Evolutionary conservation across 2,329 filamentous ascomycete species (phyloP).

Genomic region (Aspergillus eucalypticola): DNA sequence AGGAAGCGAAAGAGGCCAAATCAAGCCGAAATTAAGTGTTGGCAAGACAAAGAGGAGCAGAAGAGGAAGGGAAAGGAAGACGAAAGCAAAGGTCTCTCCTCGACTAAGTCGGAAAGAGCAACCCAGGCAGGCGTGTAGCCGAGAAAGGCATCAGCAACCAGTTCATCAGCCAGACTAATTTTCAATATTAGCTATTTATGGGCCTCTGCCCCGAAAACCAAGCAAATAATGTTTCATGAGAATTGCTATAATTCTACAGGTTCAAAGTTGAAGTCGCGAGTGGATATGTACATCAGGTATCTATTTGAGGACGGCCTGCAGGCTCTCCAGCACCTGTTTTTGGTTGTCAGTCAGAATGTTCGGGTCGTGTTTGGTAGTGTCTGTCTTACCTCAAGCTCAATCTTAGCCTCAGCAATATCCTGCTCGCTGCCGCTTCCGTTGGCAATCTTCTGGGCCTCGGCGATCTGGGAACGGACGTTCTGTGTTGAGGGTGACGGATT

Average conservation of each 20-base stretch:
- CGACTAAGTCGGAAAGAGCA: conserved; percentile 10
- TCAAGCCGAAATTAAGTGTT: not conserved
- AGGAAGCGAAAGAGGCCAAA: not conserved
- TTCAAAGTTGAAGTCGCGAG: conserved; percentile 33
- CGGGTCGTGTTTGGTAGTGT: not conserved
- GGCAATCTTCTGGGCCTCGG: conserved; percentile 94
- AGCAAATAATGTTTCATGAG: conserved; percentile 18
- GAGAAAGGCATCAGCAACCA: not conserved
- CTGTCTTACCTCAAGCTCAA: conserved; percentile 85
- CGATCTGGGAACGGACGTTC: conserved; percentile 83
- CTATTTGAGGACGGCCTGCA: conserved; percentile 53
- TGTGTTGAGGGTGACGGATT: conserved; percentile 28
- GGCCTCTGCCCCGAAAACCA: not conserved
- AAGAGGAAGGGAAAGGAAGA: not conserved
- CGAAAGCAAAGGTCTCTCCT: not conserved
- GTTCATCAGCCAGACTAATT: not conserved
- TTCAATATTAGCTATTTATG: not conserved
- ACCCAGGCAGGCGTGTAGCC: not conserved
- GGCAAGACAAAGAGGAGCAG: not conserved
- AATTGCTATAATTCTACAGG: conserved; percentile 46
- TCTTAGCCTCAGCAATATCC: conserved; percentile 98
- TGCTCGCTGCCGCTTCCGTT: conserved; percentile 88
- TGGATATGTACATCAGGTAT: conserved; percentile 44
- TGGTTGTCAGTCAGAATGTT: conserved; percentile 10
- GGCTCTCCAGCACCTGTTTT: conserved; percentile 50